phyloP scores from a whole-genome alignment of 352 stramenopile species.

The Achlya hypogyna region DNA sequence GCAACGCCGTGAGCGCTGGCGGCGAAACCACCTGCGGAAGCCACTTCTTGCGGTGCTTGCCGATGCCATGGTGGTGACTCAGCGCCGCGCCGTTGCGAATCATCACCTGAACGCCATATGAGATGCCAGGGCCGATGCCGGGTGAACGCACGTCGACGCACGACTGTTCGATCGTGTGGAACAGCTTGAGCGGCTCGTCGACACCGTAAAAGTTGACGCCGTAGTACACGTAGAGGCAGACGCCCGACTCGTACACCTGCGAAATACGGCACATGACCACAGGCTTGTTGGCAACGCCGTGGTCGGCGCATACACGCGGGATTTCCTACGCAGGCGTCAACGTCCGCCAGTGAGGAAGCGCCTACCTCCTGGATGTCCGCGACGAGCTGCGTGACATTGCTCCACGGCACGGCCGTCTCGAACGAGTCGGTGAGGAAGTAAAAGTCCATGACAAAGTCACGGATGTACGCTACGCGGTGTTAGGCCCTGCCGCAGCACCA shows the following conservation, averaged over 20 bases:
- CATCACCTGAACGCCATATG: constrained; percentile 60
- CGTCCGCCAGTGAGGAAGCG: neutral
- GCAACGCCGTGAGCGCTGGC: constrained; percentile 51
- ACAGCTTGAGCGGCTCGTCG: constrained; percentile 65
- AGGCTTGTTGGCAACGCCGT: constrained; percentile 57
- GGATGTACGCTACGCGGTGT: constrained; percentile 58
- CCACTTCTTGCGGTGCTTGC: constrained; percentile 88
- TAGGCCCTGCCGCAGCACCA: neutral
- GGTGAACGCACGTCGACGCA: constrained; percentile 29
- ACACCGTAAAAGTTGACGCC: constrained; percentile 89
- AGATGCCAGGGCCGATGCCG: constrained; percentile 27
- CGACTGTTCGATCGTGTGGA: constrained; percentile 64
- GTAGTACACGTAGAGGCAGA: constrained; percentile 95
- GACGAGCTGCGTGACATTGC: constrained; percentile 44
- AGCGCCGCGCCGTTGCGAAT: constrained; percentile 85
- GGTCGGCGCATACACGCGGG: constrained; percentile 28
- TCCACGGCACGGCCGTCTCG: constrained; percentile 80
- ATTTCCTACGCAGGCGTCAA: constrained; percentile 27
- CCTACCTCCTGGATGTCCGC: constrained; percentile 34
- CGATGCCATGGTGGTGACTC: constrained; percentile 93
- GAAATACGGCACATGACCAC: constrained; percentile 90
- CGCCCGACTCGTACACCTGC: constrained; percentile 92
- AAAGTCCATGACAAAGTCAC: constrained; percentile 91
- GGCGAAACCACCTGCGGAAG: constrained; percentile 72
- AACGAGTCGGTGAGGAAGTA: constrained; percentile 89